Conservation (phyloP, 2,329 filamentous ascomycete genomes). For the Stachybotrys chlorohalonatus region DNA sequence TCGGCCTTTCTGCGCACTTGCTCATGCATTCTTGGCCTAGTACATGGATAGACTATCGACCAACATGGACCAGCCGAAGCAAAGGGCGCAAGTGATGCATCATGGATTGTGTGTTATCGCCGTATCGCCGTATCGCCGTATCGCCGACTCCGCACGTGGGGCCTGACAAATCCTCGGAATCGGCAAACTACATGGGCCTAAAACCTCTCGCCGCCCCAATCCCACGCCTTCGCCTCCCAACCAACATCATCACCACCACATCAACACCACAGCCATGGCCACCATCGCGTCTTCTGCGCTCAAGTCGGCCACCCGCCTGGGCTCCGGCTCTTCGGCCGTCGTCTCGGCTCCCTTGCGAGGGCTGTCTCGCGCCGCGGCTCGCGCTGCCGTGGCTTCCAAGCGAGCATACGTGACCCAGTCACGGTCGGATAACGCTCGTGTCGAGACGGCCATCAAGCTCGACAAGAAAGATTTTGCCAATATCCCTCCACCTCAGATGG, state of each 20-base stretch:
- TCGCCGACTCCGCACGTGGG: not conserved
- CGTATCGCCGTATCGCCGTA: not conserved
- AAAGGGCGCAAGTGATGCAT: conserved; percentile 6
- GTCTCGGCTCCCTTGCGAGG: conserved; percentile 20
- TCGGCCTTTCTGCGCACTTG: too few relatives aligned
- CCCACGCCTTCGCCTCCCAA: not conserved
- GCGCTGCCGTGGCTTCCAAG: conserved; percentile 20
- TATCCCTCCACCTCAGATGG: conserved; percentile 25
- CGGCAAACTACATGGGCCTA: not conserved
- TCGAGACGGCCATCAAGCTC: conserved; percentile 78
- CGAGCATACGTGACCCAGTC: conserved; percentile 79
- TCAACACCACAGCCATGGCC: conserved; percentile 38
- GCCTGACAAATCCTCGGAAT: not conserved
- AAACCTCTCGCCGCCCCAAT: not conserved
- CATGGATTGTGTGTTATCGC: conserved; percentile 1
- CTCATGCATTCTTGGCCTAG: too few relatives aligned
- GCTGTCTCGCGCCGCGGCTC: conserved; percentile 17
- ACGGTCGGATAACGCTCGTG: conserved; percentile 69
- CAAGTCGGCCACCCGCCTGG: conserved; percentile 63
- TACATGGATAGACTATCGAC: too few relatives aligned
- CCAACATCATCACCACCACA: conserved; percentile 10
- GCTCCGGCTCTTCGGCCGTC: conserved; percentile 28
- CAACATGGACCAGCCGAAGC: not conserved
- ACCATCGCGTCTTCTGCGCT: conserved; percentile 58
- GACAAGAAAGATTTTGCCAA: conserved; percentile 76